Percentiles rank a stretch among this genome's conserved stretches.
These are phyloP conservation scores for Solanum dulcamara DNA, from an alignment of 257 asterid genomes.

Conservation along the genomic window DNA sequence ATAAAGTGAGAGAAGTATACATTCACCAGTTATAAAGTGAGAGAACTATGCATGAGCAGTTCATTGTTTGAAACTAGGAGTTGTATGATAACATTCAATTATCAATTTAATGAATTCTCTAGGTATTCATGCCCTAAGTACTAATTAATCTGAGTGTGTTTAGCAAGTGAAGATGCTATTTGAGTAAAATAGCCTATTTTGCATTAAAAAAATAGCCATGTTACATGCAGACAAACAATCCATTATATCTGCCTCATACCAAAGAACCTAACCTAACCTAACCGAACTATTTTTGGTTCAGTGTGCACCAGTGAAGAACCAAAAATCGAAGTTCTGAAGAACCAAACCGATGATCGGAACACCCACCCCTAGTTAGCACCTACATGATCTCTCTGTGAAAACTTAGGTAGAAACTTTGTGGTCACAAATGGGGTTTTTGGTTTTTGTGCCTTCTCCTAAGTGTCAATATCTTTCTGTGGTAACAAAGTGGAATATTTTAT, in stretches of 20 bases:
- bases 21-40: background rate
- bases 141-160: background rate
- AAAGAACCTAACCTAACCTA: background rate
- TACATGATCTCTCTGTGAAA: background rate
- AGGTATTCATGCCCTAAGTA: background rate
- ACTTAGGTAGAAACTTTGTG: background rate
- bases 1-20: background rate
- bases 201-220: background rate
- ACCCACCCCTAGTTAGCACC: background rate
- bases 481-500: background rate
- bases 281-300: background rate
- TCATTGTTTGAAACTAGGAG: background rate
- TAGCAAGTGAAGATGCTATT: background rate
- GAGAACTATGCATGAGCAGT: background rate
- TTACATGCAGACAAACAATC: background rate
- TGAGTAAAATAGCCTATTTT: background rate
- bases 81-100: background rate
- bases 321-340: background rate
- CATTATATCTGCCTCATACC: background rate
- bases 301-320: background rate
- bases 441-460: background rate
- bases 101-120: background rate
- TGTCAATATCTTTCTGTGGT: background rate
- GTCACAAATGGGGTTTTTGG: background rate
- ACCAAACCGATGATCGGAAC: background rate